Evolutionary conservation across 2,329 filamentous ascomycete genomes (phyloP), one percentile per base, ranked within the genome.

Genomic region (Periconia digitata): DNA sequence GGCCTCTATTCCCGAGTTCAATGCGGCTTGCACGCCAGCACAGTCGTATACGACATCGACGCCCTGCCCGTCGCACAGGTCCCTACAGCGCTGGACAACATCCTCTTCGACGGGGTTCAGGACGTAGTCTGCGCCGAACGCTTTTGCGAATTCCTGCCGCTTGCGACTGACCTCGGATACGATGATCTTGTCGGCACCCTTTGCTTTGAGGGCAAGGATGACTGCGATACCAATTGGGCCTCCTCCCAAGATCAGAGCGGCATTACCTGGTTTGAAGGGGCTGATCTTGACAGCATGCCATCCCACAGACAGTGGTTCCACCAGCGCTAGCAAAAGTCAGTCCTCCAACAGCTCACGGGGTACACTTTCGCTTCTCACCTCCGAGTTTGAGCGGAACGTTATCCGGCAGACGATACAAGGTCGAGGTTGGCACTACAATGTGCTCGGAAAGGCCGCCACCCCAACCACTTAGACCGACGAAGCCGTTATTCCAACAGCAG

Each of bases 211-310:
- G 0, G 71, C 71, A 53, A 77, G 76, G 46, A 79, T 70, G 17
- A 80, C 74, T 1, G 76, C 69, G 32, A 51, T 51, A n/a, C 49
- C 49, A 22, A 51, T 51, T 1, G 49, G 49, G 8, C 49, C 49
- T 17, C 49, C 78, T 15, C 79, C 79, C 1, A 82, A 66, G 15
- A 83, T 70, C 17, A 82, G 63, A 1, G 72, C 77, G 0, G 72
- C 63, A 46, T 79, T 72, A 16, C 72, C 74, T 5, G 66, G 59
- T 53, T 77, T 75, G 66, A 76, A 79, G 0, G 75, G 74, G 32
- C 76, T 78, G 44, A 76, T 72, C 40, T 76, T 75, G 27, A 82
- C 76, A 2, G 79, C 79, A 55, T 82, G 79, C 78, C 78, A 82
- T 16, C 76, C 79, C 1, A 83, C 79, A 3, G 79, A 73, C 0